Conservation (phyloP, 2,329 filamentous ascomycete species). For the Neofusicoccum kwambonambiense region DNA sequence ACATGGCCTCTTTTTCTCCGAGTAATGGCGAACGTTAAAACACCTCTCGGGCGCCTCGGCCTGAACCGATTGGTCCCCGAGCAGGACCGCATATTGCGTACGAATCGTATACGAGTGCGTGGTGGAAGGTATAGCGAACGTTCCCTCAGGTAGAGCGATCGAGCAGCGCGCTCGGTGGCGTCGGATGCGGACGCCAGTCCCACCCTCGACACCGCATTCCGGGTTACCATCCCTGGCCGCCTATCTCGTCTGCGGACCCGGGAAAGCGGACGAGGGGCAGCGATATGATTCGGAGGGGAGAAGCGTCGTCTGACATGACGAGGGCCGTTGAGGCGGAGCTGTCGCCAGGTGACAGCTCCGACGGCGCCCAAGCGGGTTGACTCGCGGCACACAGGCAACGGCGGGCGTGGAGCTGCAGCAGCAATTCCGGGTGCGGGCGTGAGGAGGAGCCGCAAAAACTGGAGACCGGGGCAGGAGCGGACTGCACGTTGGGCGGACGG, state of each 20-base stretch:
- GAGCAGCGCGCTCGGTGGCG: not conserved
- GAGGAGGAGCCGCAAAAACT: not conserved
- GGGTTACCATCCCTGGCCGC: not conserved
- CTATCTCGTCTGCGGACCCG: not conserved
- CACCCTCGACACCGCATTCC: slow-evolving; percentile 11
- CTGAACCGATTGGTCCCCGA: not conserved
- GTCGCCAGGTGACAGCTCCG: not conserved
- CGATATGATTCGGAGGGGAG: not conserved
- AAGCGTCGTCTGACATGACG: not conserved
- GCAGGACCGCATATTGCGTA: not conserved
- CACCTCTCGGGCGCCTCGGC: not conserved
- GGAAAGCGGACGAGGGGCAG: not conserved
- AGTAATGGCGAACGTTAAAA: not conserved
- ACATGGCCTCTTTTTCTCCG: not conserved
- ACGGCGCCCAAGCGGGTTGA: not conserved
- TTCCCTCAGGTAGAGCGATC: not conserved
- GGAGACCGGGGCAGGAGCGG: not conserved
- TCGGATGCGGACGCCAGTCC: not conserved
- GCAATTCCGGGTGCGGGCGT: not conserved
- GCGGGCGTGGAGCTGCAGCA: not conserved
- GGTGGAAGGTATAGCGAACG: slow-evolving; percentile 4
- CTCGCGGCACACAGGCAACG: not conserved
- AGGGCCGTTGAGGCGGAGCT: not conserved
- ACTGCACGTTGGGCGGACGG: not conserved
- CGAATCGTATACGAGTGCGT: not conserved